Base-by-base conservation (phyloP, 1,284 basidiomycete species). In the Cutaneotrichosporon cavernicola region DNA sequence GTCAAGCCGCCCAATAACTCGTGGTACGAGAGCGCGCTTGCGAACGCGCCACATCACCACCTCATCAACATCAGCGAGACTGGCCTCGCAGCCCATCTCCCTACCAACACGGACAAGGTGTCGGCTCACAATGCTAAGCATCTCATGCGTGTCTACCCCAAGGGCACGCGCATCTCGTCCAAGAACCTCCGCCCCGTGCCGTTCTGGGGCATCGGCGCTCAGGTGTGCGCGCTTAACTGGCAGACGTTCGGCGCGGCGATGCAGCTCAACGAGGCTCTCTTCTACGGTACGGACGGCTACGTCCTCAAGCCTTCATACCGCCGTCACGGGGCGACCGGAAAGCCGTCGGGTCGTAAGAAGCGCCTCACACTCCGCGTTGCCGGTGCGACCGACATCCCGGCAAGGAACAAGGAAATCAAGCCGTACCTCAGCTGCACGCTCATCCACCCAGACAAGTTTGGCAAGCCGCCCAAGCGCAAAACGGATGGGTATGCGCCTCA, bases 191-290 rank as follows among this genome's bases (percentile, higher is more conserved):
- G 90, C 68, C 96, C 96, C 4, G 88, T 92, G 79, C 86, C 89
- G 46, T 93, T 88, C 78, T 99, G 96, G 96, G 87, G 88, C 0
- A 87, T 89, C 1, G 96, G 96, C 0, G 88, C 89, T 16, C 96
- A 98, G 79, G 81, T 99, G 18, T 94, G 97, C 0, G 93, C 96
- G 9, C 85, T 99, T 65, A 99, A 99, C 78, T 98, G 94, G 92
- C 97, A 99, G 80, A 98, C 93, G 0, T 89, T 89, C 71, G 92
- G 91, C 91, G 72, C 63, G 16, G 70, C 71, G 31, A 69, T 80
- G 60, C 79, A 81, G 83, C 89, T 97, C 76, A 98, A 97, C 74
- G 88, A 91, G 70, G 91, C 94, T 14, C 92, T 99, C 90, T 99
- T 99, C 70, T 82, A 82, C 67, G 90, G 90, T 5, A 86, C 88